phyloP scores from a whole-genome alignment of 345 rosid species.

The Eucalyptus viminalis region DNA sequence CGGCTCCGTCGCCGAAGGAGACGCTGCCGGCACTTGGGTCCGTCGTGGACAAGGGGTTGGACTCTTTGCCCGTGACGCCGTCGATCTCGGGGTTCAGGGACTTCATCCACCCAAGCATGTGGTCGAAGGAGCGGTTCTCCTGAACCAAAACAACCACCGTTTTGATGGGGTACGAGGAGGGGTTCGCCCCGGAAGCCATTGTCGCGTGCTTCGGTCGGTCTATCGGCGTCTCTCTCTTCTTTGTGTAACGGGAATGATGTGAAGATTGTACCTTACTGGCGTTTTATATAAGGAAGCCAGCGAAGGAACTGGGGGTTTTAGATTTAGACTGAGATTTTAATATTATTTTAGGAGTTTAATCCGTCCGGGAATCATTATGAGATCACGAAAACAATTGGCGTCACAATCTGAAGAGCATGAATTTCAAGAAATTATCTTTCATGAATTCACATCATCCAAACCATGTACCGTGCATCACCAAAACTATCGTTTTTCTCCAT shows the following conservation, averaged over 20 bases:
- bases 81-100: constrained; percentile 56
- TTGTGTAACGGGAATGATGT: background rate
- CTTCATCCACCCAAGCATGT: constrained; percentile 79
- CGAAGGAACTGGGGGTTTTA: background rate
- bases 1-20: constrained; percentile 29
- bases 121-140: constrained; percentile 95
- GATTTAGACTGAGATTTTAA: background rate
- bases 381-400: background rate
- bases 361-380: background rate
- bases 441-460: background rate
- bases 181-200: background rate
- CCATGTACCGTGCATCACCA: background rate
- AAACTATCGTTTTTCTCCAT: background rate
- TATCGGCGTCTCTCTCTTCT: background rate
- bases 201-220: background rate
- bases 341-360: background rate
- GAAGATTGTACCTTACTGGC: background rate
- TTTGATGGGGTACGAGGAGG: constrained; percentile 43
- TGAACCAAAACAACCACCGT: constrained; percentile 72
- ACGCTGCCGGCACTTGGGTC: constrained; percentile 23
- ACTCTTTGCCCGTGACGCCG: constrained; percentile 60
- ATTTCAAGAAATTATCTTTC: background rate
- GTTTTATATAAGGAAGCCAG: too few species aligned
- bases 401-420: background rate
- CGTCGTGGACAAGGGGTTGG: constrained; percentile 49